A percentile compares a stretch with the other conserved stretches of the same genome.
These are phyloP conservation scores for Endocalyx cinctus DNA, from an alignment of 2,329 filamentous ascomycete species.

Conservation along the genomic window DNA sequence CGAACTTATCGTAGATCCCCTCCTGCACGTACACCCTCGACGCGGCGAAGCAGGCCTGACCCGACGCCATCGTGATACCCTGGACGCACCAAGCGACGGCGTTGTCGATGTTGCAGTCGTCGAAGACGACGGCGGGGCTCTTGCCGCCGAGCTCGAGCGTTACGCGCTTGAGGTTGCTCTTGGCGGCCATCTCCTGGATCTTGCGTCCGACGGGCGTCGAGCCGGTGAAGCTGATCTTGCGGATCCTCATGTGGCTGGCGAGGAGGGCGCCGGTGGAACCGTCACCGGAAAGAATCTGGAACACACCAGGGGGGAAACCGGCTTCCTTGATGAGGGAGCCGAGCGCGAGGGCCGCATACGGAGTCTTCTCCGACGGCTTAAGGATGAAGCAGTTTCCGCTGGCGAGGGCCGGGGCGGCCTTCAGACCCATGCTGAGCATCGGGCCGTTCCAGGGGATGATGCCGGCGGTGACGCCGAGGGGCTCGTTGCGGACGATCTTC, in stretches of 20 bases:
- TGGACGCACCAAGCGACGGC: slow-evolving; percentile 49
- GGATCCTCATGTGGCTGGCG: slow-evolving; percentile 62
- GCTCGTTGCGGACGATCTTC: slow-evolving; percentile 42
- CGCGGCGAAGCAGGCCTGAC: slow-evolving; percentile 59
- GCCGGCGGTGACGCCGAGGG: slow-evolving; percentile 69
- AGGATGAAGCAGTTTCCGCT: slow-evolving; percentile 60
- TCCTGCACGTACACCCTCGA: slow-evolving; percentile 57
- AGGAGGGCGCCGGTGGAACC: slow-evolving; percentile 64
- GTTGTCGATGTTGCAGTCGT: slow-evolving; percentile 59
- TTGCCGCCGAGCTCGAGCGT: slow-evolving; percentile 67
- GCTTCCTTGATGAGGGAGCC: slow-evolving; percentile 65
- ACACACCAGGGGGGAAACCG: slow-evolving; percentile 69
- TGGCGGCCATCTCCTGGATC: slow-evolving; percentile 68
- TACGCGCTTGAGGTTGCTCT: slow-evolving; percentile 60
- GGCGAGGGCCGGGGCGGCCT: slow-evolving; percentile 66
- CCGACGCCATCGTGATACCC: slow-evolving; percentile 48
- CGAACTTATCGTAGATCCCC: slow-evolving; percentile 48
- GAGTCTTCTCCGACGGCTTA: slow-evolving; percentile 62
- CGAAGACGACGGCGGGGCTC: slow-evolving; percentile 59
- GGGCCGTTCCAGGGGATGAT: slow-evolving; percentile 85
- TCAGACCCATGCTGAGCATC: slow-evolving; percentile 71
- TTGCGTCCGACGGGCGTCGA: slow-evolving; percentile 64
- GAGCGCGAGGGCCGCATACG: slow-evolving; percentile 58
- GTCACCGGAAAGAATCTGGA: slow-evolving; percentile 42
- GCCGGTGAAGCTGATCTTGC: slow-evolving; percentile 75